Conservation (phyloP, 257 asterid species). For the Knoxia roxburghii region DNA sequence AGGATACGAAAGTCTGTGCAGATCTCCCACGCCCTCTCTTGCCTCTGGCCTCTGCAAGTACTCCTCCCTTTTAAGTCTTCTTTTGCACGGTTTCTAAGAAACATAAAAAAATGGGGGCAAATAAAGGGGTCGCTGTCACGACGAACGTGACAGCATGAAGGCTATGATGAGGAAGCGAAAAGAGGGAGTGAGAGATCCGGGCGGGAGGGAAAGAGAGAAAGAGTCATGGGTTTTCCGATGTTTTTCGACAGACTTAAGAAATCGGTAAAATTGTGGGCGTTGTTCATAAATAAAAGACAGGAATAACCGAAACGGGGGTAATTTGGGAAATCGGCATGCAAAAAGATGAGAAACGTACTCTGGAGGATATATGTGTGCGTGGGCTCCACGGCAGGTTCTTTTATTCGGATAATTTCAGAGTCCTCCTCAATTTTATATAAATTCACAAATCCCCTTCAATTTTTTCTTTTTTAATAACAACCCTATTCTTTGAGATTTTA, state of each 20-base stretch:
- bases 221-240: not conserved
- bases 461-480: too few species aligned
- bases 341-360: constrained; percentile 17
- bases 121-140: constrained; percentile 7
- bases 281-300: not conserved
- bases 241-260: not conserved
- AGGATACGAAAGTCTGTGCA: constrained; percentile 4
- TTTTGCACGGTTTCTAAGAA: constrained; percentile 4
- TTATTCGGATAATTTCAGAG: not conserved
- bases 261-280: constrained; percentile 1
- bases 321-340: not conserved
- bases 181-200: constrained; percentile 5
- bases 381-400: constrained; percentile 18
- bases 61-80: constrained; percentile 1
- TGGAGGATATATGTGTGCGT: constrained; percentile 12
- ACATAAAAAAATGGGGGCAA: not conserved
- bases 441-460: not conserved
- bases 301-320: constrained; percentile 23
- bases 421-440: not conserved
- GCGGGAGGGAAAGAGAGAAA: not conserved
- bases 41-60: too few species aligned
- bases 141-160: constrained; percentile 22
- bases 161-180: not conserved
- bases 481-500: too few species aligned
- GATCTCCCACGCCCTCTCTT: constrained; percentile 18